Conservation (phyloP, 1,284 basidiomycete species). For the Puccinia brachypodii region DNA sequence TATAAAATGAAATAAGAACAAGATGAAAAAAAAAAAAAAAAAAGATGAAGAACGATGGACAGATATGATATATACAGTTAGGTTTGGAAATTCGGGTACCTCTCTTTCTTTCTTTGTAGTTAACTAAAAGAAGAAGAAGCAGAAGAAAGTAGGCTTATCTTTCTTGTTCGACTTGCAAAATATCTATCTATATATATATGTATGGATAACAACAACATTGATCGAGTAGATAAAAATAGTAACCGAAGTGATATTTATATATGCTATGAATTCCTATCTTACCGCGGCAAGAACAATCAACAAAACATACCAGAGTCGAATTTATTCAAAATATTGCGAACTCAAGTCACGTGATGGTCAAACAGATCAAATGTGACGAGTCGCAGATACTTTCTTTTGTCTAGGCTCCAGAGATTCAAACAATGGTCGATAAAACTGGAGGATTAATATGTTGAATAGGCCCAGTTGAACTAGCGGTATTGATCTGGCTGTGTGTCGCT, state of each 20-base stretch:
- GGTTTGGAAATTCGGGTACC: neutral
- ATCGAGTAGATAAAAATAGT: constrained; percentile 2
- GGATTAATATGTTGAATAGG: neutral
- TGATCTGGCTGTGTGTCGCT: neutral
- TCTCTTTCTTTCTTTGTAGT: neutral
- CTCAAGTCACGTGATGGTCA: neutral
- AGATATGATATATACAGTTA: neutral
- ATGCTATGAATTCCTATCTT: neutral
- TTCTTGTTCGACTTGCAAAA: neutral
- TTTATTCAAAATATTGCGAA: too few relatives aligned
- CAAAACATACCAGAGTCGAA: neutral
- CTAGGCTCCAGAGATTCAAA: neutral
- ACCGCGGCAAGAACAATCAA: neutral
- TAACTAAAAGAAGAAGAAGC: neutral
- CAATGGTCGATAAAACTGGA: constrained; percentile 1
- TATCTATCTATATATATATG: too few relatives aligned
- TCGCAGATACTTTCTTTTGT: neutral
- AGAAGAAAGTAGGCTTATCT: neutral
- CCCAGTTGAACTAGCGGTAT: neutral
- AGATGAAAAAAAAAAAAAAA: neutral
- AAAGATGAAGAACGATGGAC: neutral
- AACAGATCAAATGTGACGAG: neutral
- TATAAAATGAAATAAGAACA: neutral
- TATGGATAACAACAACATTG: constrained; percentile 17
- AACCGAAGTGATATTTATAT: neutral